Percentiles rank a stretch among this genome's conserved stretches.
Conservation (phyloP, 352 stramenopile genomes). For the Pythium dissimile region DNA sequence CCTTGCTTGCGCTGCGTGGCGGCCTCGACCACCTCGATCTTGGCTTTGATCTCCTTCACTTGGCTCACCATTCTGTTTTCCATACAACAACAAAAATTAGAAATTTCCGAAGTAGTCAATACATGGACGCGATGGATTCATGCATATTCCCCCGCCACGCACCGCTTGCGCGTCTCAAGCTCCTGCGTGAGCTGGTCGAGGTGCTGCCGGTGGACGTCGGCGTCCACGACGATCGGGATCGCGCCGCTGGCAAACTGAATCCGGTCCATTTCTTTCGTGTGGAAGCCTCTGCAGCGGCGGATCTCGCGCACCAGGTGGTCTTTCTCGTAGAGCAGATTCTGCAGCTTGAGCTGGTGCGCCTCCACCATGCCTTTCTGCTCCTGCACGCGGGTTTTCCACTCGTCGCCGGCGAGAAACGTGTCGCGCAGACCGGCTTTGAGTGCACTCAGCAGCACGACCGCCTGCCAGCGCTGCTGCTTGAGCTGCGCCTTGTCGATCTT, state of each 20-base stretch:
- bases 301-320: conserved; percentile 79
- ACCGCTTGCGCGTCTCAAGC: conserved; percentile 58
- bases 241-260: conserved; percentile 60
- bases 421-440: conserved; percentile 58
- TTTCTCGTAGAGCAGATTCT: conserved; percentile 85
- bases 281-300: conserved; percentile 62
- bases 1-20: conserved; percentile 52
- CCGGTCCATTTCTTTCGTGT: conserved; percentile 77
- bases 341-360: conserved; percentile 68
- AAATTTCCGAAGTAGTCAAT: no score
- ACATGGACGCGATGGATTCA: no score
- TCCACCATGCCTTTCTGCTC: conserved; percentile 75
- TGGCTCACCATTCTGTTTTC: conserved; percentile 52
- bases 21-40: conserved; percentile 57
- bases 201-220: conserved; percentile 52
- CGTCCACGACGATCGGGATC: conserved; percentile 54
- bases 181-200: conserved; percentile 67
- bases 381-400: conserved; percentile 59
- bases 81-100: background rate
- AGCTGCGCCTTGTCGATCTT: conserved; percentile 37
- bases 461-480: conserved; percentile 53
- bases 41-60: conserved; percentile 54
- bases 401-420: conserved; percentile 68
- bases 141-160: background rate
- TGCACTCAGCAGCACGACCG: conserved; percentile 46